Evolutionary conservation across 768 basidiomycete species (phyloP).

Genomic region (Rubroboletus pulcherrimus): DNA sequence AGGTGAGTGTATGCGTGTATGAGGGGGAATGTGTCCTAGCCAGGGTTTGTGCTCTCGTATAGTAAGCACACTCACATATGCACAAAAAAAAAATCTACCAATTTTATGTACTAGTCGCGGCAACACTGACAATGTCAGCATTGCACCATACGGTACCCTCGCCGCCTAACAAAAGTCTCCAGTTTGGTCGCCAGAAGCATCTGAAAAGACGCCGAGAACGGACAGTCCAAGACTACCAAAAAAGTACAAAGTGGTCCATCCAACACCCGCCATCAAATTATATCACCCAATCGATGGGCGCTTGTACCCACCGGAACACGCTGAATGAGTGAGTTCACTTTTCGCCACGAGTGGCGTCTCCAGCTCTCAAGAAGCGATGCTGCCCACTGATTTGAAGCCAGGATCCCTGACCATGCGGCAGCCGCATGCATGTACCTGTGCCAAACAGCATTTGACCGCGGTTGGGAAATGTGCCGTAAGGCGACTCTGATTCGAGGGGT

Average conservation of each 20-base stretch:
- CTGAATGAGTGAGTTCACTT: constrained; percentile 11
- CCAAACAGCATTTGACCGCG: neutral
- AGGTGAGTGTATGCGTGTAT: neutral
- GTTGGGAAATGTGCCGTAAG: constrained; percentile 6
- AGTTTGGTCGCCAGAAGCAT: no score
- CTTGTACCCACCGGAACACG: constrained; percentile 6
- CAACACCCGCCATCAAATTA: constrained; percentile 2
- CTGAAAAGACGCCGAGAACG: no score
- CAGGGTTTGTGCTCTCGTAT: no score
- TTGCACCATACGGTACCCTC: no score
- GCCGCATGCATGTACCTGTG: constrained; percentile 5
- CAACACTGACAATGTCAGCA: no score
- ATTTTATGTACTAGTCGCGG: no score
- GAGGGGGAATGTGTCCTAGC: neutral
- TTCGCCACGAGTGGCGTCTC: constrained; percentile 5
- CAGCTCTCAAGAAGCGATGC: constrained; percentile 4
- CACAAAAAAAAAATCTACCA: no score
- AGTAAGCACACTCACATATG: no score
- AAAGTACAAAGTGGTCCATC: constrained; percentile 2
- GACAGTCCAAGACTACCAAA: neutral
- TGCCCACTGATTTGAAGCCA: neutral
- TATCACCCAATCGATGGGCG: constrained; percentile 9
- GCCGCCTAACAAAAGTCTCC: no score
- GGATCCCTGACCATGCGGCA: constrained; percentile 17
- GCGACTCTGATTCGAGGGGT: neutral